Percentiles rank a stretch among this genome's conserved stretches.
Evolutionary conservation across 208 protist species (phyloP).

Genomic region (Trypanosoma melophagium): DNA sequence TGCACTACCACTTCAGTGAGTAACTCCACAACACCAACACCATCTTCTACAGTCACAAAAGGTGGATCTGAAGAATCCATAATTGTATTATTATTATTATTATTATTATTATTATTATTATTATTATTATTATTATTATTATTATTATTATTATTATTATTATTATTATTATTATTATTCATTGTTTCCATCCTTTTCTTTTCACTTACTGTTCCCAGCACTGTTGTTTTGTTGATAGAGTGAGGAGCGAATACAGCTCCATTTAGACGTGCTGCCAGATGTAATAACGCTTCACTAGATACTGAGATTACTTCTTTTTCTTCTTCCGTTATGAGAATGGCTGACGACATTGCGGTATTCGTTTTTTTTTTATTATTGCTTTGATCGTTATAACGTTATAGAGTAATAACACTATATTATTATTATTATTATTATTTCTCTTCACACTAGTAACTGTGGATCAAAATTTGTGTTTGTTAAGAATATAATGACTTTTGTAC

Average conservation of each 20-base stretch:
- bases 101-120: not conserved
- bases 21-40: not conserved
- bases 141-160: not conserved
- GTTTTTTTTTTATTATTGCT: too few relatives aligned
- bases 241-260: not conserved
- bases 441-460: too few relatives aligned
- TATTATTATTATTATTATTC: too few relatives aligned
- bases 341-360: not conserved
- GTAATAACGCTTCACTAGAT: conserved; percentile 11
- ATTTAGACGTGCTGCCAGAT: conserved; percentile 18
- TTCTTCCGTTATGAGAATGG: not conserved
- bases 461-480: too few relatives aligned
- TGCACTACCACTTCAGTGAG: not conserved
- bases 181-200: too few relatives aligned
- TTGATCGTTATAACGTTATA: too few relatives aligned
- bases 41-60: not conserved
- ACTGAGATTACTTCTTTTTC: conserved; percentile 15
- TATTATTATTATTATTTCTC: too few relatives aligned
- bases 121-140: conserved; percentile 1
- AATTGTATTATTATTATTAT: not conserved
- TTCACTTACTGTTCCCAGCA: too few relatives aligned
- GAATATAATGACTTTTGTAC: too few relatives aligned
- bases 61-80: too few relatives aligned
- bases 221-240: not conserved
- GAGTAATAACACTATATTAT: too few relatives aligned